phyloP scores from a whole-genome alignment of 192 early-diverging fungal genomes.

The Funneliformis geosporum region DNA sequence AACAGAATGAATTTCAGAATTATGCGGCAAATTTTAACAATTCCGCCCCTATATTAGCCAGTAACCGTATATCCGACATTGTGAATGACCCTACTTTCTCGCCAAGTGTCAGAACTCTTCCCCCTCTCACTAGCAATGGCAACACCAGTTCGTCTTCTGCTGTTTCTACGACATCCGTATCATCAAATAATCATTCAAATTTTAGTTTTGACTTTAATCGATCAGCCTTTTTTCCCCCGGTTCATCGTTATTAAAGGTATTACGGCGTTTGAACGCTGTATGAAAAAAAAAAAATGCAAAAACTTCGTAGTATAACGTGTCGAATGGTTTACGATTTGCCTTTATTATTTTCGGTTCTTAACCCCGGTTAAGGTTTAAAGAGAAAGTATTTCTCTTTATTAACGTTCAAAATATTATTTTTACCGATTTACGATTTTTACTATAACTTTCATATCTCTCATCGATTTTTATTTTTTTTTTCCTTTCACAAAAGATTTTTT shows the following conservation, averaged over 20 bases:
- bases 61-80: constrained; percentile 24
- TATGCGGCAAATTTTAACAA: not conserved
- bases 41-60: not conserved
- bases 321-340: too few species aligned
- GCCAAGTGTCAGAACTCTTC: constrained; percentile 6
- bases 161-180: not conserved
- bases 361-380: too few species aligned
- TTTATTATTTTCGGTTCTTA: too few species aligned
- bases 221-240: not conserved
- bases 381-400: too few species aligned
- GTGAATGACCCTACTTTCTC: constrained; percentile 2
- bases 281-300: too few species aligned
- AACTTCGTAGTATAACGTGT: too few species aligned
- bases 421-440: too few species aligned
- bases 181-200: not conserved
- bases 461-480: too few species aligned
- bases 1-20: too few species aligned
- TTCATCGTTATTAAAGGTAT: not conserved
- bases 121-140: not conserved
- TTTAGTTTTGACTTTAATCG: not conserved
- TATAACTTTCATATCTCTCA: too few species aligned
- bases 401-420: too few species aligned
- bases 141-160: not conserved
- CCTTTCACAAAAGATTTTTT: too few species aligned
- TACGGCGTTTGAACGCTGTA: not conserved